Percentiles rank a stretch among this genome's conserved stretches.
phyloP scores from a whole-genome alignment of 768 basidiomycete species.

The Hypsizygus marmoreus region DNA sequence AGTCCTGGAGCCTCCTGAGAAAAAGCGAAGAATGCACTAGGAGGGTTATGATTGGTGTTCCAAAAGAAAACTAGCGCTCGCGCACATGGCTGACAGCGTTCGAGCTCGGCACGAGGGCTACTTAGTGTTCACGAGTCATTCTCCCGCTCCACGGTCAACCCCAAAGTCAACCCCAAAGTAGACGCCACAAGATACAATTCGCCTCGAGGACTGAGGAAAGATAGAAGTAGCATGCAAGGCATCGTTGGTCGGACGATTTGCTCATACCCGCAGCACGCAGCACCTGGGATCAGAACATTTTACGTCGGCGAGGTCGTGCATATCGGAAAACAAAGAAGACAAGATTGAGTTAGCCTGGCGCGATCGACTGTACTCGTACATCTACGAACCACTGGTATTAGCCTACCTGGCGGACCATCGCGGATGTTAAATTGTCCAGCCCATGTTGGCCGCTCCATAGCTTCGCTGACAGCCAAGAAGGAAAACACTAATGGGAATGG shows the following conservation, averaged over 20 bases:
- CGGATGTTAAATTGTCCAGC: conserved; percentile 4
- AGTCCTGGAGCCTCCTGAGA: too few species aligned
- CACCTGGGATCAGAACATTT: not conserved
- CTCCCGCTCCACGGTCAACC: conserved; percentile 4
- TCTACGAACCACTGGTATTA: conserved; percentile 5
- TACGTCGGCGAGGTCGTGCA: not conserved
- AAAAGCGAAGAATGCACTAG: too few species aligned
- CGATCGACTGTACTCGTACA: conserved; percentile 4
- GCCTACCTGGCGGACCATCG: conserved; percentile 14
- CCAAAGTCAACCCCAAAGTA: too few species aligned
- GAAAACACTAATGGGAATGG: conserved; percentile 4
- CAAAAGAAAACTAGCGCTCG: too few species aligned
- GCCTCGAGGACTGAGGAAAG: conserved; percentile 10
- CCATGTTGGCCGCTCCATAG: conserved; percentile 3
- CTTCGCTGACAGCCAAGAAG: not conserved
- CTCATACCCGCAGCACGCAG: conserved; percentile 11
- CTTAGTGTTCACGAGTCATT: not conserved
- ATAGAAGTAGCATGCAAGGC: not conserved
- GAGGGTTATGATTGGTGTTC: too few species aligned
- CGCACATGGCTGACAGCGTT: too few species aligned
- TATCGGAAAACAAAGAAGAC: not conserved
- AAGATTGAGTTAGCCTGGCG: conserved; percentile 8
- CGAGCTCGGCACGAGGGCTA: too few species aligned
- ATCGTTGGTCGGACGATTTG: not conserved
- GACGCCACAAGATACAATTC: too few species aligned